Conservation (phyloP, 805 yeast genomes). For the Cyberlindnera xishuangbannaensis region DNA sequence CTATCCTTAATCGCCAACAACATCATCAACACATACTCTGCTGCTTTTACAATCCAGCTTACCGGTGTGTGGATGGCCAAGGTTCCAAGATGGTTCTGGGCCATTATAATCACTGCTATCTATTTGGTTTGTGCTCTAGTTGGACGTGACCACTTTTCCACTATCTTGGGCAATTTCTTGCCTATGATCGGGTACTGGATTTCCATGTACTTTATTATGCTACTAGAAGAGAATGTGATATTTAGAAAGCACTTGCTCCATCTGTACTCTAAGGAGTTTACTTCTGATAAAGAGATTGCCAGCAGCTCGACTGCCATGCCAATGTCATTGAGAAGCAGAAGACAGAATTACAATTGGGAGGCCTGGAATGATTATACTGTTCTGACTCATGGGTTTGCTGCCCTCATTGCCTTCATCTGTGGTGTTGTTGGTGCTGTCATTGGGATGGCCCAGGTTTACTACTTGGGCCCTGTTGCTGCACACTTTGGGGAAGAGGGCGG, state of each 20-base stretch:
- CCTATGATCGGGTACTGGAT: conserved; percentile 95
- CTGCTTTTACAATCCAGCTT: conserved; percentile 74
- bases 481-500: conserved; percentile 64
- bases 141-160: conserved; percentile 67
- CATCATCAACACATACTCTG: conserved; percentile 73
- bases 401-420: conserved; percentile 53
- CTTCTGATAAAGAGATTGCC: conserved; percentile 10
- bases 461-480: conserved; percentile 69
- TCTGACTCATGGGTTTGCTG: conserved; percentile 69
- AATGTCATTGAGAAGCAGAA: conserved; percentile 19
- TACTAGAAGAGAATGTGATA: conserved; percentile 65
- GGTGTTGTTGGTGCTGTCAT: conserved; percentile 81
- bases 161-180: conserved; percentile 71
- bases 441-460: conserved; percentile 87
- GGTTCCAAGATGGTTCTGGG: conserved; percentile 77
- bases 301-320: not conserved
- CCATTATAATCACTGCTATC: conserved; percentile 53
- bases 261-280: conserved; percentile 40
- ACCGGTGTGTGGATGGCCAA: conserved; percentile 47
- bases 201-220: conserved; percentile 66
- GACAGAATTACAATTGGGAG: conserved; percentile 60
- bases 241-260: conserved; percentile 50
- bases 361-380: conserved; percentile 61
- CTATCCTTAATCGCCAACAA: conserved; percentile 77
- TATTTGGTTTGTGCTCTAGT: conserved; percentile 68